A percentile compares a stretch with the other conserved stretches of the same genome.
Conservation (phyloP, 1,284 basidiomycete species). For the Marasmius oreades region DNA sequence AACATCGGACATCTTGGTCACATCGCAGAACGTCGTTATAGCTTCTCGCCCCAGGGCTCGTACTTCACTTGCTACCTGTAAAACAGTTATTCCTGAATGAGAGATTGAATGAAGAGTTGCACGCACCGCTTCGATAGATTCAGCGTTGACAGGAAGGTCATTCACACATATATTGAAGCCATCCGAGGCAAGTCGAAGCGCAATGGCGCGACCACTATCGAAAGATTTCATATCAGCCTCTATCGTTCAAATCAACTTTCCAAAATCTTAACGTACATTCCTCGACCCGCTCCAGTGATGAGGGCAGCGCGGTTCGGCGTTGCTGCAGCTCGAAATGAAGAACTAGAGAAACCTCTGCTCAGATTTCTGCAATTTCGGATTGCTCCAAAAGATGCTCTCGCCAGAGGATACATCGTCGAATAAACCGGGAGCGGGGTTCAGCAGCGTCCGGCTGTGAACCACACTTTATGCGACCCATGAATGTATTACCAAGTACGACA, state of each 20-base stretch:
- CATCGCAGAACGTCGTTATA: slow-evolving; percentile 9
- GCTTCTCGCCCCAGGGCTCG: slow-evolving; percentile 10
- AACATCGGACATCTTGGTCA: slow-evolving; percentile 11
- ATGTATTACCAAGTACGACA: too few species aligned
- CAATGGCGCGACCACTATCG: slow-evolving; percentile 11
- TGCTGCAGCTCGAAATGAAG: background rate
- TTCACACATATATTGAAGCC: slow-evolving; percentile 13
- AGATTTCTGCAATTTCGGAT: too few species aligned
- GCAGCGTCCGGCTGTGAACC: too few species aligned
- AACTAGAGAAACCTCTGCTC: too few species aligned
- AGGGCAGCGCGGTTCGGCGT: slow-evolving; percentile 5
- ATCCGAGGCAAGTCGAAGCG: slow-evolving; percentile 10
- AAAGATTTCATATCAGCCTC: background rate
- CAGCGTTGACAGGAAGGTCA: slow-evolving; percentile 9
- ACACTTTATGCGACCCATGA: too few species aligned
- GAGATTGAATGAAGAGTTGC: background rate
- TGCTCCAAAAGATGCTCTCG: too few species aligned
- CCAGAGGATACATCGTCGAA: too few species aligned
- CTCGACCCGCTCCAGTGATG: slow-evolving; percentile 11
- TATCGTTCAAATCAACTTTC: background rate
- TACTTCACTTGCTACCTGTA: slow-evolving; percentile 13
- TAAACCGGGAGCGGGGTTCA: too few species aligned
- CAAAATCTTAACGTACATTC: slow-evolving; percentile 8
- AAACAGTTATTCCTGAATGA: background rate
- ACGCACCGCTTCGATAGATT: slow-evolving; percentile 4